phyloP scores from a whole-genome alignment of 495 filamentous ascomycete genomes.

The Melanomma pulvis-pyrius region DNA sequence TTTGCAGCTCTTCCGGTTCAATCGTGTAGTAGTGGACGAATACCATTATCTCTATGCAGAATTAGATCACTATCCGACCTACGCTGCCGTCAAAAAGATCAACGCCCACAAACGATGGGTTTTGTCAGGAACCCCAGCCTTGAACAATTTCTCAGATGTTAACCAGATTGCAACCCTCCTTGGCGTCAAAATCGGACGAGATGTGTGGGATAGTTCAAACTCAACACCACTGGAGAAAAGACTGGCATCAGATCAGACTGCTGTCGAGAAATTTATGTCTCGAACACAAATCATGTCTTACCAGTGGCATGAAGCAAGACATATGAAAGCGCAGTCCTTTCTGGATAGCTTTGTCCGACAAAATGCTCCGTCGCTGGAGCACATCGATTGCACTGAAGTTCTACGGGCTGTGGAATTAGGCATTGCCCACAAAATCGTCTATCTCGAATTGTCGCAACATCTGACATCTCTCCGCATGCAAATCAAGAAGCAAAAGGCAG shows the following conservation, averaged over 20 bases:
- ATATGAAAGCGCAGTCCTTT: conserved; percentile 37
- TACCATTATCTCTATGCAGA: conserved; percentile 57
- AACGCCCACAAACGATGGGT: conserved; percentile 63
- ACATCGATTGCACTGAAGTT: conserved; percentile 31
- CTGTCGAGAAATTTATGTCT: conserved; percentile 41
- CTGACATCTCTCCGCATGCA: conserved; percentile 38
- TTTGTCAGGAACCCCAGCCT: conserved; percentile 66
- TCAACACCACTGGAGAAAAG: conserved; percentile 37
- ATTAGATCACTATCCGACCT: conserved; percentile 31
- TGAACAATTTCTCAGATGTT: conserved; percentile 61
- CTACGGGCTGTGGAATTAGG: conserved; percentile 32
- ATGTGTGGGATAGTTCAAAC: conserved; percentile 18
- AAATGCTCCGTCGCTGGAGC: conserved; percentile 33
- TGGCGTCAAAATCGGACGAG: conserved; percentile 49
- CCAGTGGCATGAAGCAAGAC: conserved; percentile 34
- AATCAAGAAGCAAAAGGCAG: conserved; percentile 25
- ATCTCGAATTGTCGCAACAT: conserved; percentile 42
- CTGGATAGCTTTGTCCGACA: conserved; percentile 43
- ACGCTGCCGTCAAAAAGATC: conserved; percentile 43
- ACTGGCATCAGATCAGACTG: conserved; percentile 38
- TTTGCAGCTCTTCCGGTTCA: conserved; percentile 64
- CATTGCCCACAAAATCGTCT: conserved; percentile 34
- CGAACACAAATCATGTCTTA: conserved; percentile 30
- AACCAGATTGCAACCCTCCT: conserved; percentile 60
- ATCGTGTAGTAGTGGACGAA: conserved; percentile 69